A percentile compares a stretch with the other conserved stretches of the same genome.
phyloP scores from a whole-genome alignment of 2,329 filamentous ascomycete genomes.

The Chaetomium olivaceum region DNA sequence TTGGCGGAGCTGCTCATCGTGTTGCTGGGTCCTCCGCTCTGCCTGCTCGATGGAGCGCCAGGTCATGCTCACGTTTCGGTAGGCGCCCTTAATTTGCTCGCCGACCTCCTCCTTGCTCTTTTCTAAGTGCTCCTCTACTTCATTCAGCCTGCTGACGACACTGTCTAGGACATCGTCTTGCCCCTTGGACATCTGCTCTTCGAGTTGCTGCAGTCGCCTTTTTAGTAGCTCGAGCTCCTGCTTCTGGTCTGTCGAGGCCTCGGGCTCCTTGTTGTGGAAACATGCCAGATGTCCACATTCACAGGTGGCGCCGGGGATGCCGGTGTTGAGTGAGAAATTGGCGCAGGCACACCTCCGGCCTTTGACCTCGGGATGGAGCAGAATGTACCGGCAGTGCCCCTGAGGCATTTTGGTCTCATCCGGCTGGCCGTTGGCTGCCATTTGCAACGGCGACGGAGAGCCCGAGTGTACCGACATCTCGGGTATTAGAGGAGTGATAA shows the following conservation, averaged over 20 bases:
- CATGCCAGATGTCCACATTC: slow-evolving; percentile 62
- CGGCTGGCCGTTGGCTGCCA: slow-evolving; percentile 30
- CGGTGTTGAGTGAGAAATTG: slow-evolving; percentile 55
- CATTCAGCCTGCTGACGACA: slow-evolving; percentile 48
- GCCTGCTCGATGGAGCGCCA: slow-evolving; percentile 55
- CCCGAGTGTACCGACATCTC: slow-evolving; percentile 35
- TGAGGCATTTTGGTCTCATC: slow-evolving; percentile 54
- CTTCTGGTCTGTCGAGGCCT: slow-evolving; percentile 44
- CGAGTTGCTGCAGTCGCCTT: slow-evolving; percentile 47
- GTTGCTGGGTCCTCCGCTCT: slow-evolving; percentile 41
- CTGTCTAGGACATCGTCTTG: slow-evolving; percentile 43
- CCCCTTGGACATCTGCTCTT: slow-evolving; percentile 44
- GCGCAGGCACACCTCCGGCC: slow-evolving; percentile 61
- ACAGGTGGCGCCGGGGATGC: slow-evolving; percentile 56
- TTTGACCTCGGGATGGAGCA: slow-evolving; percentile 57
- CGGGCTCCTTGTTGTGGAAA: slow-evolving; percentile 55
- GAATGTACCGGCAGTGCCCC: slow-evolving; percentile 61
- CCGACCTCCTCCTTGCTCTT: slow-evolving; percentile 53
- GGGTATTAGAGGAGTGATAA: slow-evolving; percentile 6
- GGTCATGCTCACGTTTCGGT: slow-evolving; percentile 55
- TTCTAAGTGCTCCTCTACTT: slow-evolving; percentile 57
- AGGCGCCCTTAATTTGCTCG: slow-evolving; percentile 55
- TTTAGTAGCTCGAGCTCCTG: slow-evolving; percentile 52
- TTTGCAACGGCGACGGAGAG: slow-evolving; percentile 37
- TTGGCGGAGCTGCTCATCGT: slow-evolving; percentile 42